Conservation (phyloP, 495 filamentous ascomycete genomes). For the Neurospora discreta region DNA sequence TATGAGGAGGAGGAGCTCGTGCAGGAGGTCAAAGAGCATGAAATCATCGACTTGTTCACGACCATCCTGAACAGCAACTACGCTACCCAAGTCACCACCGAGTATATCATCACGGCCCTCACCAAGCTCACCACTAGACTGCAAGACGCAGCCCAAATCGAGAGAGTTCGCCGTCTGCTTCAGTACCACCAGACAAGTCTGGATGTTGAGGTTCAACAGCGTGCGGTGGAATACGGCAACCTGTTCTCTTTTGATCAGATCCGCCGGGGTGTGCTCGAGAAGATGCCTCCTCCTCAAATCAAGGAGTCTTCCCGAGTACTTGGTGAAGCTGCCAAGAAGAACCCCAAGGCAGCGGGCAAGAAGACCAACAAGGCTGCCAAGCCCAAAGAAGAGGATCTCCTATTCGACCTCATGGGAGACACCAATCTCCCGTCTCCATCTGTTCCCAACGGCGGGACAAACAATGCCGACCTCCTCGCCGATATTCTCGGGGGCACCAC, state of each 20-base stretch:
- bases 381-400: slow-evolving; percentile 76
- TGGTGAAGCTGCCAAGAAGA: slow-evolving; percentile 76
- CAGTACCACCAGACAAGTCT: slow-evolving; percentile 66
- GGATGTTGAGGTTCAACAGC: slow-evolving; percentile 91
- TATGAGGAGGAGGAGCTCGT: slow-evolving; percentile 95
- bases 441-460: slow-evolving; percentile 53
- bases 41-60: slow-evolving; percentile 81
- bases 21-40: slow-evolving; percentile 77
- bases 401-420: slow-evolving; percentile 89
- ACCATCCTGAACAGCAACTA: slow-evolving; percentile 91
- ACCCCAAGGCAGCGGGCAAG: slow-evolving; percentile 58
- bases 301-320: slow-evolving; percentile 84
- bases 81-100: slow-evolving; percentile 73
- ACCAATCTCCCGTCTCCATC: slow-evolving; percentile 40
- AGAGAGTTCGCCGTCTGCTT: slow-evolving; percentile 70
- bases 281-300: slow-evolving; percentile 95
- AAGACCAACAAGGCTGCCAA: slow-evolving; percentile 64
- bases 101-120: slow-evolving; percentile 90
- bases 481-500: slow-evolving; percentile 69
- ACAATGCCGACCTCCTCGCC: slow-evolving; percentile 76
- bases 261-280: slow-evolving; percentile 80
- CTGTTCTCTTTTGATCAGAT: slow-evolving; percentile 84
- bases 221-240: slow-evolving; percentile 89
- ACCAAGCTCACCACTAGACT: slow-evolving; percentile 94
- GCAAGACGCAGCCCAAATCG: slow-evolving; percentile 68